Base-by-base conservation (phyloP, 177 flowering plant species). In the Vitis hybrid region DNA sequence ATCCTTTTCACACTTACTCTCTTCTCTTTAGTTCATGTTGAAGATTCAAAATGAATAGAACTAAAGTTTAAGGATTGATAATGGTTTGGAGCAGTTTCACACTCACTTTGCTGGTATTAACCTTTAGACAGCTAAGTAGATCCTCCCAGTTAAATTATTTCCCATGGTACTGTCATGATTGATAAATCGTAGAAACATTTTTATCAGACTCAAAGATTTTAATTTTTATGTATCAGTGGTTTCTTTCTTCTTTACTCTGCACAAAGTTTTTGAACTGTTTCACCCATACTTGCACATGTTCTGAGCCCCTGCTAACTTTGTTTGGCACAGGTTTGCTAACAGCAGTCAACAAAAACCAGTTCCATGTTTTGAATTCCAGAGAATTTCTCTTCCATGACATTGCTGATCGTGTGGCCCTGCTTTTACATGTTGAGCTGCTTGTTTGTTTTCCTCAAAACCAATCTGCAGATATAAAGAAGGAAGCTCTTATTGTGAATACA, bases 321-420 rank as follows among this genome's bases (percentile, higher is more conserved):
- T 52, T 73, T 69, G 48, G 52, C 46, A 41, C 66, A 77, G 80
- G 80, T 59, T 66, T 77, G 50, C 74, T 77, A 17, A 73, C 80
- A 67, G 80, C 80, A 62, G 74, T 74, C 41, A 68, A 58, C 50
- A 65, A 46, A 32, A 54, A 48, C 61, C 49, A 58, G 14, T 77
- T 77, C 74, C 51, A 49, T 59, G 74, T 77, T 60, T 53, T 73
- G 58, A 63, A 67, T 59, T 62, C 64, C 72, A 58, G 30, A 57
- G 74, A 77, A 67, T 18, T 70, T 21, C 52, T 73, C 48, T 70
- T 77, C 66, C 63, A 73, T 59, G 80, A 70, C 65, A 58, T 73
- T 18, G 71, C 74, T 8, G 80, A 77, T 24, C 74, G 80, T 51
- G 80, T 77, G 8, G 77, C 80, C 57, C 77, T 73, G 65, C 74